Base-by-base conservation (phyloP, 768 basidiomycete genomes). In the Fibroporia radiculosa region DNA sequence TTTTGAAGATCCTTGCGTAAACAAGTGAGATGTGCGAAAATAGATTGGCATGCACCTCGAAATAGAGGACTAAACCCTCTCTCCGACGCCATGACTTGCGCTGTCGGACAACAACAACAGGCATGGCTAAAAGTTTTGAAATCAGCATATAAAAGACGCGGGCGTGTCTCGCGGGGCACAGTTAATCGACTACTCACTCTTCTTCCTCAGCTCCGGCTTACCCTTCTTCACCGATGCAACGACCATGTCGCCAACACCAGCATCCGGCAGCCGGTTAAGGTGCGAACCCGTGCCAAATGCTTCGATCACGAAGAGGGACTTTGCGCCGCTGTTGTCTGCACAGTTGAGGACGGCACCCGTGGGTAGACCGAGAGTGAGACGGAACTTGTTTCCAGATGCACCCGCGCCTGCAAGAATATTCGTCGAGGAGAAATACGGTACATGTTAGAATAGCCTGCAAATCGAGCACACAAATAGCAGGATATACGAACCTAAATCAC, bases 51-150 rank as follows among this genome's bases (percentile, higher is more conserved):
- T 75, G 35, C 45, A 82, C 84, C 78, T 95, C 92, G 53, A 95
- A 96, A 78, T 97, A 96, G 63, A 98, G 85, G 83, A 96, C 96
- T 51, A 97, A 90, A 66, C 96, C 96, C 62, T 99, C 96, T 71
- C 81, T 80, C 72, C 96, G 79, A 60, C 96, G 84, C 96, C 96
- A 99, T 41, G 95, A 77, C 70, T 98, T 99, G 62, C 96, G 87
- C 69, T 98, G 96, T 53, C 96, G 92, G 56, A 98, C 80, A 60
- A 99, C 83, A 55, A 99, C 88, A 50, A 86, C 84, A 59, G 93
- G 96, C 91, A 97, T 93, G 44, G 95, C 95, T 95, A 54, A 19
- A 51, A 3, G 38, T 11, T 27, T 27, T 18, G 12, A 13, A 14
- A 19, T 28, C 34, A 52, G 48, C 48, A 24, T 20, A 26, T 23